Evolutionary conservation across 495 filamentous ascomycete species (phyloP).

Genomic region (Penicillium odoratum): DNA sequence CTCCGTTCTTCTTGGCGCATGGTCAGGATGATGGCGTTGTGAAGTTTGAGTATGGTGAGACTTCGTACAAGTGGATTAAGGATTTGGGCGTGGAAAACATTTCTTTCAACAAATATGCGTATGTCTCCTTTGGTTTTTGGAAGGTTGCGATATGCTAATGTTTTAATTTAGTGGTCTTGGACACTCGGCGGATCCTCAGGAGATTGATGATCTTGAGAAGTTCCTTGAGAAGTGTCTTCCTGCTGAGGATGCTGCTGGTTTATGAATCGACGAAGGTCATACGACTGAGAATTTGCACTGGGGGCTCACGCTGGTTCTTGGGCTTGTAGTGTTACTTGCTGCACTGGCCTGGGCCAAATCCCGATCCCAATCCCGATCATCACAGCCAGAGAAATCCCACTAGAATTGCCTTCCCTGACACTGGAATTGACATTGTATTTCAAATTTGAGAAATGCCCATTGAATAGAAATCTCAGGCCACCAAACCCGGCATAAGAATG

Average conservation of each 20-base stretch:
- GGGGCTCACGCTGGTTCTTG: conserved; percentile 31
- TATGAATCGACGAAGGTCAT: conserved; percentile 42
- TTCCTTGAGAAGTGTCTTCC: conserved; percentile 69
- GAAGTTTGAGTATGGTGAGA: conserved; percentile 62
- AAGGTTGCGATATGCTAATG: conserved; percentile 17
- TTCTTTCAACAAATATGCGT: conserved; percentile 74
- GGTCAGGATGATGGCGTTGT: conserved; percentile 75
- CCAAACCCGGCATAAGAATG: background rate
- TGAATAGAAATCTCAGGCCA: background rate
- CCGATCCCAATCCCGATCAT: background rate
- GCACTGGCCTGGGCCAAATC: conserved; percentile 36
- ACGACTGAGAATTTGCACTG: conserved; percentile 6
- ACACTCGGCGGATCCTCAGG: conserved; percentile 74
- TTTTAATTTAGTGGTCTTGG: conserved; percentile 53
- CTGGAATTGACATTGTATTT: no score
- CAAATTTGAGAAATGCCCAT: background rate
- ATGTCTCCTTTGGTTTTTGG: conserved; percentile 31
- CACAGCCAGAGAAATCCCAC: background rate
- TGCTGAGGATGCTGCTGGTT: conserved; percentile 54
- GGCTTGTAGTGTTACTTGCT: conserved; percentile 52
- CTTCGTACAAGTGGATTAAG: conserved; percentile 62
- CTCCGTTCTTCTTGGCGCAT: conserved; percentile 86
- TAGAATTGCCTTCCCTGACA: background rate
- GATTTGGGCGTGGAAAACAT: conserved; percentile 65
- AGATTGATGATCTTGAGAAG: conserved; percentile 80